Evolutionary conservation across 2,329 filamentous ascomycete species (phyloP), one percentile per base, ranked within the genome.

Genomic region (Alternaria consortialis): DNA sequence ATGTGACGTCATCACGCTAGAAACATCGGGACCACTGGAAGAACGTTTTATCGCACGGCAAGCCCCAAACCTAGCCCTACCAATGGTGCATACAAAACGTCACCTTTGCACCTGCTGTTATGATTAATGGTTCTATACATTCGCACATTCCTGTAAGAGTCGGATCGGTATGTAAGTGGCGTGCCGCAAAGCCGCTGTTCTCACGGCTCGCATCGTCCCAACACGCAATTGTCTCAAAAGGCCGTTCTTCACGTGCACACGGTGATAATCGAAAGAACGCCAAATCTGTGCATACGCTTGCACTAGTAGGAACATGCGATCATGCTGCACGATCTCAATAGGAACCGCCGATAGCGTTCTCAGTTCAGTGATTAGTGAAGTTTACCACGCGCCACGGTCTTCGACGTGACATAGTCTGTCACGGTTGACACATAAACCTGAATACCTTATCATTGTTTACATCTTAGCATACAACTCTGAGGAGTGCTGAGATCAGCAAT

Each of bases 1-100:
- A 17, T 29, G 9, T 56, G 54, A 56, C 54, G 54, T 56, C 54
- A 56, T 51, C 25, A 51, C 15, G 29, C 27, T 51, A 40, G 42
- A 20, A 40, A 52, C 32, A 31, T 40, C 6, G 44, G 44, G 27
- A 50, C 43, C 27, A 37, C 36, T 42, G 54, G 54, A 51, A 50
- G 36, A 56, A 51, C 27, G 4, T 42, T 51, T 56, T 51, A 42
- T 42, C 54, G 54, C 27, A 42, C 27, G 44, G 44, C 36, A 50
- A 56, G 13, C 20, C 9, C 20, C 29, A 15, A 8, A 56, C 31
- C 27, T 56, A 56, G 42, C 25, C 23, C 53, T 17, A 34, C 46
- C 37, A 20, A 36, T 50, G 20, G 20, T 50, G 31, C 31, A 50
- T 11, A 34, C 11, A 11, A 7, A n/a, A 50, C 31, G 32, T 37